Evolutionary conservation across 305 asterid genomes (phyloP).

Genomic region (Ruellia speciosa): DNA sequence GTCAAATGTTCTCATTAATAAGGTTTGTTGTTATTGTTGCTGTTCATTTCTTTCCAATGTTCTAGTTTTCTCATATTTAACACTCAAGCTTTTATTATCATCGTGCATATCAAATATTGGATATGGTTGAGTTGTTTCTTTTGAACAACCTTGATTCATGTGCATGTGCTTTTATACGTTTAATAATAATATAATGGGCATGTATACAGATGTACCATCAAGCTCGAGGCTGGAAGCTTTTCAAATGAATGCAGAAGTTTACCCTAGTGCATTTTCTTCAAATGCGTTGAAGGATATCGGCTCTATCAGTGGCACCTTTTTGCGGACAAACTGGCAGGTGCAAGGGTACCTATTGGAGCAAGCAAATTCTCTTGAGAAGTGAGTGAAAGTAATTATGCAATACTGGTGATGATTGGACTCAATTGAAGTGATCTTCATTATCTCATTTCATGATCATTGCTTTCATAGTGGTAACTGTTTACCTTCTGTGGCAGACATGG

Average conservation of each 20-base stretch:
- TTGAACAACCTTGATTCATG: slow-evolving; percentile 14
- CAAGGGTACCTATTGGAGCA: slow-evolving; percentile 84
- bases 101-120: slow-evolving; percentile 6
- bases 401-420: background rate
- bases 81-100: slow-evolving; percentile 2
- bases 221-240: slow-evolving; percentile 30
- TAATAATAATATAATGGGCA: background rate
- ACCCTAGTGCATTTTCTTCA: slow-evolving; percentile 29
- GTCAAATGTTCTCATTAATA: background rate
- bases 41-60: too few relatives aligned
- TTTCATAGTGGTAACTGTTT: slow-evolving; percentile 1
- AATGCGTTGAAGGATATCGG: slow-evolving; percentile 29
- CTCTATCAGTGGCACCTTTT: slow-evolving; percentile 44
- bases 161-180: slow-evolving; percentile 11
- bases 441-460: slow-evolving; percentile 7
- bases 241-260: slow-evolving; percentile 33
- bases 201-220: slow-evolving; percentile 28
- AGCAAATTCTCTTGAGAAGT: slow-evolving; percentile 74
- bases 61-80: slow-evolving; percentile 5
- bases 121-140: slow-evolving; percentile 17
- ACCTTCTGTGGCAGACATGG: slow-evolving; percentile 45
- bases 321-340: slow-evolving; percentile 87
- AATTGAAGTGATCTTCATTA: background rate
- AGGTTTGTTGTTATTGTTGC: slow-evolving; percentile 5
- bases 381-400: slow-evolving; percentile 15